phyloP scores from a whole-genome alignment of 164 flowering plant species.

The Umbilicus rupestris region DNA sequence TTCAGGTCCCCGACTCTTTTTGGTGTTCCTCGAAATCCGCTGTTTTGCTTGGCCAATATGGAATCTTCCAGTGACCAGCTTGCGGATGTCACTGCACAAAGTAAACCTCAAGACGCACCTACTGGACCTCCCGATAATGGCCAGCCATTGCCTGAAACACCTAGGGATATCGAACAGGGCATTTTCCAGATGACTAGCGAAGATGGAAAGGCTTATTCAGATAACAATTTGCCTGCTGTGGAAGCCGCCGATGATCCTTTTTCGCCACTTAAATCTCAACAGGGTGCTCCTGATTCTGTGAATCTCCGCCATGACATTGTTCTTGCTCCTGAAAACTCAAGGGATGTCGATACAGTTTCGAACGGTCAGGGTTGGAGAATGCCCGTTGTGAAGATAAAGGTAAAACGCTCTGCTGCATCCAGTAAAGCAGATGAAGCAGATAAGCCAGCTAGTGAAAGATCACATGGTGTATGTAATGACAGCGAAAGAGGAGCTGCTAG shows the following conservation, averaged over 20 bases:
- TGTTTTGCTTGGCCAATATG: slow-evolving; percentile 27
- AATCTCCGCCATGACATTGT: neutral
- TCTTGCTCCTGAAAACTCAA: slow-evolving; percentile 26
- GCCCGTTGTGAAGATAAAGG: slow-evolving; percentile 61
- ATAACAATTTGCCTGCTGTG: neutral
- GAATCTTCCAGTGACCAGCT: slow-evolving; percentile 43
- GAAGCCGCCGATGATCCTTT: neutral
- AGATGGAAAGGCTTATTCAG: slow-evolving; percentile 1
- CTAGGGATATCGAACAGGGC: slow-evolving; percentile 37
- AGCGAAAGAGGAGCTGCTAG: slow-evolving; percentile 61
- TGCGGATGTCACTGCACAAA: slow-evolving; percentile 36
- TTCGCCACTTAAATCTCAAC: slow-evolving; percentile 3
- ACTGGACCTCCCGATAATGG: slow-evolving; percentile 15
- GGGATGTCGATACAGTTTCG: slow-evolving; percentile 53
- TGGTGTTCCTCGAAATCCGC: slow-evolving; percentile 64
- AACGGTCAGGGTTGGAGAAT: slow-evolving; percentile 44
- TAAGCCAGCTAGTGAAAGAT: slow-evolving; percentile 29
- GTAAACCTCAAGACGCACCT: slow-evolving; percentile 29
- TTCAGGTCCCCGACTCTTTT: slow-evolving; percentile 77
- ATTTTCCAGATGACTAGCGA: neutral
- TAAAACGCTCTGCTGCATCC: slow-evolving; percentile 60
- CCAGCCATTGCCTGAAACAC: slow-evolving; percentile 24
- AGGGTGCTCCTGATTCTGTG: neutral
- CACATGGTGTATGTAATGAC: slow-evolving; percentile 40
- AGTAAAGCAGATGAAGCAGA: slow-evolving; percentile 51